Evolutionary conservation across 2,329 filamentous ascomycete genomes (phyloP), one percentile per base, ranked within the genome.

Genomic region (Ustilaginoidea virens): DNA sequence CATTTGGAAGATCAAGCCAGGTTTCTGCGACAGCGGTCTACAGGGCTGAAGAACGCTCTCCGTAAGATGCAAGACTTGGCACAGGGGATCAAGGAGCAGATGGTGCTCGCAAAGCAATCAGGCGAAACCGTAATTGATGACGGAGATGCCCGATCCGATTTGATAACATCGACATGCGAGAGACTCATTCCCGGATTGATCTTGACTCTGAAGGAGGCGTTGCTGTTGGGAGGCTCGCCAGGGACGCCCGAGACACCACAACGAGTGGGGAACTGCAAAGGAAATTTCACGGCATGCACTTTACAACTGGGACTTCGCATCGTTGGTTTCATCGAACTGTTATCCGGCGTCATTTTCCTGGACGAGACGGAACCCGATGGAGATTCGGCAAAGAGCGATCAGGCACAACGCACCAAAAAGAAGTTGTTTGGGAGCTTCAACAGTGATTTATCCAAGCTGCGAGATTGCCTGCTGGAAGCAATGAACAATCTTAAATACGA

Each of bases 121-220:
- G n/a, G n/a, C n/a, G n/a, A n/a, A n/a, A n/a, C n/a, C n/a, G n/a
- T n/a, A n/a, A n/a, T n/a, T n/a, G n/a, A n/a, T n/a, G n/a, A n/a
- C n/a, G n/a, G n/a, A n/a, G n/a, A n/a, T n/a, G n/a, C n/a, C n/a
- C n/a, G n/a, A n/a, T 2, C 5, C 4, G 9, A 12, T 23, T 28
- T 35, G 15, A 27, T 10, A 11, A 17, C 10, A 19, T 34, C 6
- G 9, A 23, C 48, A 6, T 32, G 30, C 17, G 27, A 14, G 7
- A 36, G 25, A 8, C 39, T 49, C 9, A 39, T 49, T 5, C 47
- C 47, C 3, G 37, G 45, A 31, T 28, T 46, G 5, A 33, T 47
- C 11, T 18, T 47, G 6, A 15, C 38, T 4, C 22, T 49, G 5
- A 39, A 36, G 21, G 35, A 38, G 18, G 27, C 28, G 1, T 43